Evolutionary conservation across 192 early-diverging fungal species (phyloP), one percentile per base, ranked within the genome.

Genomic region (Thamnidium elegans): DNA sequence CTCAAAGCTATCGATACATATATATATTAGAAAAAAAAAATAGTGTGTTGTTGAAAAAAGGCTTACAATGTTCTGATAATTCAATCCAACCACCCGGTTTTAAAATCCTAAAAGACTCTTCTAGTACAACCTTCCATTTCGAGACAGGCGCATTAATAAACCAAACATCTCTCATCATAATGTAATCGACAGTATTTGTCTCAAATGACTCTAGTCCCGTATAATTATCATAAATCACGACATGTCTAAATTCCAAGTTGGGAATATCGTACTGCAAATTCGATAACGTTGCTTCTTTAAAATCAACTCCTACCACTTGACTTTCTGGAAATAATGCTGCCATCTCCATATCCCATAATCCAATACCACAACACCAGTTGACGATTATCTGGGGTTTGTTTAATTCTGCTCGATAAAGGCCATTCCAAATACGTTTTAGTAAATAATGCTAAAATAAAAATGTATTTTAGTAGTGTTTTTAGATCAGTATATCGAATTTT

Each of bases 331-430:
- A 73, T 21, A 62, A 36, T 30, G 55, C 17, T n/a, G 71, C 66
- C 66, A 73, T 50, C 23, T 73, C 71, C 43, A 67, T 55, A 21
- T n/a, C 32, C 71, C 71, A 73, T 4, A 73, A 15, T 2, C 71
- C 71, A 52, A 52, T 63, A 1, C 71, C 71, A 50, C 65, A 73
- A 36, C 61, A 62, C 60, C 66, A 68, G 34, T 73, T 11, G 3
- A 73, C 31, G 11, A 73, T 68, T 1, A 67, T 17, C 17, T 50
- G 19, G 10, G 71, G 71, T 21, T 59, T 30, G 21, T 58, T 14
- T 10, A 73, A 19, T 19, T 60, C 47, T 45, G 58, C 66, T 1
- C 32, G 42, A 30, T 73, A 63, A 10, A 54, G 67, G 3, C 66
- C 30, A 15, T 61, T 45, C 14, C 52, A 44, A 8, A 63, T 26